phyloP scores from a whole-genome alignment of 164 flowering plant genomes.

The Houttuynia cordata region DNA sequence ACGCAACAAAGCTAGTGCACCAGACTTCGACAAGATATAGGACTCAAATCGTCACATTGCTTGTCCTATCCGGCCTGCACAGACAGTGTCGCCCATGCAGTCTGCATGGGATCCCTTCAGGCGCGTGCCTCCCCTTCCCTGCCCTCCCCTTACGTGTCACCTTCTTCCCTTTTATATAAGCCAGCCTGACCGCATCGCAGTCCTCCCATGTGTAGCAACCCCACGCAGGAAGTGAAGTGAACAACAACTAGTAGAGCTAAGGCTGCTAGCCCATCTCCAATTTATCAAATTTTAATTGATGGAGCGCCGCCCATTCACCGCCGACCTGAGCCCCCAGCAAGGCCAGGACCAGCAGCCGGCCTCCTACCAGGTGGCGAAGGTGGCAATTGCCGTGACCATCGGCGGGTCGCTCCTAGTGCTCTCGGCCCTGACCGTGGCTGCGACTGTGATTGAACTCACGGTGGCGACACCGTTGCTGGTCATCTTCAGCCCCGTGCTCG shows the following conservation, averaged over 20 bases:
- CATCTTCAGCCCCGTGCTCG: conserved; percentile 24
- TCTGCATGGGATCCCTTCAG: background rate
- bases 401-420: conserved; percentile 34
- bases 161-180: background rate
- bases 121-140: conserved; percentile 1
- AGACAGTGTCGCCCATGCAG: background rate
- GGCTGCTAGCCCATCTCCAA: background rate
- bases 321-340: background rate
- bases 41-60: no score
- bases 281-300: background rate
- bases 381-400: conserved; percentile 33
- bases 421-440: conserved; percentile 35
- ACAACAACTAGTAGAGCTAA: no score
- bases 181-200: no score
- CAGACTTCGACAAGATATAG: no score
- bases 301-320: no score
- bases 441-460: conserved; percentile 29
- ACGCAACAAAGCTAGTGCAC: no score
- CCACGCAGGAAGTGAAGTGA: background rate
- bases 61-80: no score
- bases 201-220: background rate
- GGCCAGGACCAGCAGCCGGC: no score
- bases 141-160: conserved; percentile 1
- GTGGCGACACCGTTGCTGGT: conserved; percentile 25
- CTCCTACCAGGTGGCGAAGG: conserved; percentile 29